Conservation (phyloP, 73 alveolate species). For the Symbiodinium pilosum region DNA sequence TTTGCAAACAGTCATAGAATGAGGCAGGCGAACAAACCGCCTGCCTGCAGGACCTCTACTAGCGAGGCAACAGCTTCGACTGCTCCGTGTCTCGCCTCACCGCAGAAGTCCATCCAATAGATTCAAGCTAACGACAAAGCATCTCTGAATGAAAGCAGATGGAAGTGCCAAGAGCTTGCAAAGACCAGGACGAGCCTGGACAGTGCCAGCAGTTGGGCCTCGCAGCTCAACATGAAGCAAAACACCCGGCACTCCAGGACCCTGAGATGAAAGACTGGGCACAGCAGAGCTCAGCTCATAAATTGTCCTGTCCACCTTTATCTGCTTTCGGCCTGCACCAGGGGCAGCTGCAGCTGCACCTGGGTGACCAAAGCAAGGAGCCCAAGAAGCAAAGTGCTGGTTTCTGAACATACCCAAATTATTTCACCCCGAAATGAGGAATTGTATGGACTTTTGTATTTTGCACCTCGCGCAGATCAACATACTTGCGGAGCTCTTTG, state of each 20-base stretch:
- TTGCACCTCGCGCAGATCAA: no score
- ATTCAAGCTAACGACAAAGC: background rate
- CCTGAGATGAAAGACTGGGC: no score
- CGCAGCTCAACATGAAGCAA: background rate
- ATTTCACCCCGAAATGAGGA: no score
- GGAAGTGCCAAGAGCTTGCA: background rate
- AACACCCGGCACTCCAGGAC: no score
- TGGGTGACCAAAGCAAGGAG: no score
- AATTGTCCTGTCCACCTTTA: background rate
- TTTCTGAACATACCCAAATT: no score
- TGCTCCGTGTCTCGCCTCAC: constrained; percentile 92
- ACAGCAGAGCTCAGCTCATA: no score
- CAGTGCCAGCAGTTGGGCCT: constrained; percentile 5
- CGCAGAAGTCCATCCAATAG: background rate
- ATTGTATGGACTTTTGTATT: no score
- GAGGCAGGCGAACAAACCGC: no score
- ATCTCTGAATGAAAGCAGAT: background rate
- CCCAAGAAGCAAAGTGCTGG: no score
- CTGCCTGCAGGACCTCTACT: constrained; percentile 50
- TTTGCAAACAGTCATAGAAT: no score
- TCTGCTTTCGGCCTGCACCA: background rate
- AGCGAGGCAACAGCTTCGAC: constrained; percentile 74
- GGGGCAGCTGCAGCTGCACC: constrained; percentile 1
- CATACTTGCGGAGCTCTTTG: no score
- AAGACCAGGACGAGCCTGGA: background rate